Evolutionary conservation across 2,329 filamentous ascomycete species (phyloP).

Genomic region (Alternaria sp.): DNA sequence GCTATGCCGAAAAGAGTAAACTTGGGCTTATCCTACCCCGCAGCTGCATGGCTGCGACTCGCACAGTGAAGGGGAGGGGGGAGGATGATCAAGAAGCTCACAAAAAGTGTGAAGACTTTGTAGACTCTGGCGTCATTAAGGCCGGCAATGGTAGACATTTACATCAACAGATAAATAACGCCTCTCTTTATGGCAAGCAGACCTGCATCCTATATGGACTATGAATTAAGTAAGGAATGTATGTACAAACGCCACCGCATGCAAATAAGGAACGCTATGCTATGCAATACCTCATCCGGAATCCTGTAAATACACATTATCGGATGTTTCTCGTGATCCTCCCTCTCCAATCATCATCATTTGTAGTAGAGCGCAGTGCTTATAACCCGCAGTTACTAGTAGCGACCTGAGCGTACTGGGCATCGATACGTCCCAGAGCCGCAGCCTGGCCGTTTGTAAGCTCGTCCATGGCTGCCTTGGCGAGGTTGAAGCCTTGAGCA

Average conservation of each 20-base stretch:
- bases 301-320: slow-evolving; percentile 11
- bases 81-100: background rate
- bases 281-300: slow-evolving; percentile 1
- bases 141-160: background rate
- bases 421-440: slow-evolving; percentile 54
- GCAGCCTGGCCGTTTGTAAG: slow-evolving; percentile 56
- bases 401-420: slow-evolving; percentile 46
- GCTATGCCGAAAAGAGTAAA: no score
- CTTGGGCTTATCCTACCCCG: background rate
- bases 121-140: background rate
- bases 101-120: background rate
- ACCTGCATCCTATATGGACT: background rate
- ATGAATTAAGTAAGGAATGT: slow-evolving; percentile 18
- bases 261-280: slow-evolving; percentile 6
- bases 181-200: background rate
- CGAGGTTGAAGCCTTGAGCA: slow-evolving; percentile 58
- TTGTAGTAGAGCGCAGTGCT: background rate
- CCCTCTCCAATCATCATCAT: background rate
- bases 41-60: background rate
- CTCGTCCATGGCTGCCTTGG: slow-evolving; percentile 55
- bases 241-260: slow-evolving; percentile 9
- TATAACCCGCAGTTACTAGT: slow-evolving; percentile 45
- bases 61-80: background rate
- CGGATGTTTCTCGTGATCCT: background rate
- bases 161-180: background rate